Evolutionary conservation across 441 rosid genomes (phyloP).

Genomic region (Pelargonium citronellum): DNA sequence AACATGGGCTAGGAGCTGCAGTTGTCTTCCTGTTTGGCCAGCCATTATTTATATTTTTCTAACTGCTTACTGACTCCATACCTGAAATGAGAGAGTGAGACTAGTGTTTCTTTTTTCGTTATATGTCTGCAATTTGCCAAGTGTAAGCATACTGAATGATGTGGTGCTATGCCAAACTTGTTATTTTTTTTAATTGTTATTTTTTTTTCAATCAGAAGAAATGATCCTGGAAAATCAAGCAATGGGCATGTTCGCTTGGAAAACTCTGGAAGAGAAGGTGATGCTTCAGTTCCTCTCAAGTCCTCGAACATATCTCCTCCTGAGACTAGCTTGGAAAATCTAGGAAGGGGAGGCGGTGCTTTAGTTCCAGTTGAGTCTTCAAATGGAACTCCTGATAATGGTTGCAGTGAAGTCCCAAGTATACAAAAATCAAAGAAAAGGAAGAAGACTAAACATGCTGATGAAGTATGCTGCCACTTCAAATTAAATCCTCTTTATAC

Average conservation of each 20-base stretch:
- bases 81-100: not conserved
- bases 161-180: not conserved
- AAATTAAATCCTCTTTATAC: not conserved
- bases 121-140: not conserved
- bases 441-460: slow-evolving; percentile 22
- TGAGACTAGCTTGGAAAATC: not conserved
- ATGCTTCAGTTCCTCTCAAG: not conserved
- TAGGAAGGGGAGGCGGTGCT: slow-evolving; percentile 16
- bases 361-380: not conserved
- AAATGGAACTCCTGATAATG: slow-evolving; percentile 9
- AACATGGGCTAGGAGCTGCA: not conserved
- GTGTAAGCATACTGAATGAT: not conserved
- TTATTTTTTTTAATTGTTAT: not conserved
- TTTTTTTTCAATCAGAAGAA: slow-evolving; percentile 5
- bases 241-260: slow-evolving; percentile 3
- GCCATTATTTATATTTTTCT: not conserved
- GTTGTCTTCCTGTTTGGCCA: not conserved
- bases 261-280: slow-evolving; percentile 14
- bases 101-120: not conserved
- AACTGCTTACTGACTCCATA: not conserved
- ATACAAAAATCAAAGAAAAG: slow-evolving; percentile 24
- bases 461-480: slow-evolving; percentile 26
- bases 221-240: not conserved
- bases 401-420: slow-evolving; percentile 13
- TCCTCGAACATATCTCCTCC: not conserved